These are phyloP conservation scores for Saposhnikovia divaricata DNA, from an alignment of 129 eudicot species.

Conservation along the genomic window DNA sequence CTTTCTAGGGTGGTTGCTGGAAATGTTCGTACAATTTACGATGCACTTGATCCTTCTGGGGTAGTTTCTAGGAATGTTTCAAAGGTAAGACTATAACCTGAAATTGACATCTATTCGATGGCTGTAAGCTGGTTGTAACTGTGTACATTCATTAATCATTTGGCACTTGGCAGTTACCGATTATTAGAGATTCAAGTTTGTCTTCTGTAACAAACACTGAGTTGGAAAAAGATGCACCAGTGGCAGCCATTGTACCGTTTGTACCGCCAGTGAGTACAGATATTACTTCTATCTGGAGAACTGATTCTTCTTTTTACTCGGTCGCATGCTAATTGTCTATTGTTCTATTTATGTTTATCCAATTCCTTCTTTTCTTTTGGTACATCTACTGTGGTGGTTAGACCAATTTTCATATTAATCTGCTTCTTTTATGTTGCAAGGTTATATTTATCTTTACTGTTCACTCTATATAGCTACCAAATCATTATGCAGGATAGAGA, in stretches of 20 bases:
- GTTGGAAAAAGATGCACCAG: constrained; percentile 25
- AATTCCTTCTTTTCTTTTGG: not conserved
- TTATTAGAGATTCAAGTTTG: too few species aligned
- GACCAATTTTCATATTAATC: not conserved
- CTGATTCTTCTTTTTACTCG: not conserved
- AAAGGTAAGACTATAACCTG: not conserved
- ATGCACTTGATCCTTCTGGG: too few species aligned
- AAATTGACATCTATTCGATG: too few species aligned
- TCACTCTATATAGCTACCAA: constrained; percentile 9
- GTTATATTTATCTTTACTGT: not conserved
- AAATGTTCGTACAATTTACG: too few species aligned
- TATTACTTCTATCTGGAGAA: not conserved
- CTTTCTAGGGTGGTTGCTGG: too few species aligned
- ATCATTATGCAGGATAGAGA: constrained; percentile 36
- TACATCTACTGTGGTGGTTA: not conserved
- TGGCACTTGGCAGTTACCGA: not conserved
- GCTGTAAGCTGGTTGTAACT: too few species aligned
- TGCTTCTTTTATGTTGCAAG: not conserved
- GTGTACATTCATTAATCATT: not conserved
- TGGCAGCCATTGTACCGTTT: constrained; percentile 10
- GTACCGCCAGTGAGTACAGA: constrained; percentile 27
- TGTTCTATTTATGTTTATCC: not conserved
- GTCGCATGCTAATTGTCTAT: not conserved
- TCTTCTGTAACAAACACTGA: not conserved
- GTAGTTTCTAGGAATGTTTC: not conserved